Evolutionary conservation across 208 protist genomes (phyloP).

Genomic region (Leishmania major): DNA sequence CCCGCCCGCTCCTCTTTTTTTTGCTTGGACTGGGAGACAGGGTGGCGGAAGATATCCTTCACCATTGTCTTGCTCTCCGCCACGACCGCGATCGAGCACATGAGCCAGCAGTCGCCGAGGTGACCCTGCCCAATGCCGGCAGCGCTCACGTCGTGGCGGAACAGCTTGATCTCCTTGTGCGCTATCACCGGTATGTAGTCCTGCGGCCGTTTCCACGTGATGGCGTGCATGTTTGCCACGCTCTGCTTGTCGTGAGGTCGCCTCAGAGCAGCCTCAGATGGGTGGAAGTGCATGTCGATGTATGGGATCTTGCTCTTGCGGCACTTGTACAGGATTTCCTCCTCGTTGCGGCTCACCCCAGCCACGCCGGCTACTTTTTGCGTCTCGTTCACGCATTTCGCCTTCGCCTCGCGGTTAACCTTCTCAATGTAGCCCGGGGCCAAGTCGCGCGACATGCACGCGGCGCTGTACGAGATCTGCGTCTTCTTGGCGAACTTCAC

Average conservation of each 20-base stretch:
- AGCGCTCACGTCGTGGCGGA: constrained; percentile 35
- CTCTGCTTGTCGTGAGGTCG: constrained; percentile 30
- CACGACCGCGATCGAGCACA: constrained; percentile 52
- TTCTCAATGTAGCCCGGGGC: constrained; percentile 30
- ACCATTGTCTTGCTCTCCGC: constrained; percentile 47
- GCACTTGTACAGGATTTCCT: constrained; percentile 47
- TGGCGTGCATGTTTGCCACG: constrained; percentile 17
- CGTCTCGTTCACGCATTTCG: constrained; percentile 29
- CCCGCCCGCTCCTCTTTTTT: constrained; percentile 34
- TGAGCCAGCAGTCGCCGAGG: constrained; percentile 74
- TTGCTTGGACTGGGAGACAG: constrained; percentile 29
- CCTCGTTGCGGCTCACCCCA: constrained; percentile 23
- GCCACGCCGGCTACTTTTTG: constrained; percentile 22
- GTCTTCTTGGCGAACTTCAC: constrained; percentile 35
- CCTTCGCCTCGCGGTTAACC: constrained; percentile 26
- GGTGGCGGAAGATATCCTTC: constrained; percentile 38
- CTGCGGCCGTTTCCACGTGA: constrained; percentile 64
- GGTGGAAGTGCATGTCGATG: constrained; percentile 60
- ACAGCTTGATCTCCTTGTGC: constrained; percentile 39
- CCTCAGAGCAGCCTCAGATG: constrained; percentile 40
- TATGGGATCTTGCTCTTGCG: constrained; percentile 45
- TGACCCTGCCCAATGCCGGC: constrained; percentile 57
- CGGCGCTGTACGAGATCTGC: constrained; percentile 26
- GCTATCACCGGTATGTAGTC: constrained; percentile 48
- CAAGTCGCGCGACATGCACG: constrained; percentile 17